Base-by-base conservation (phyloP, 2,329 filamentous ascomycete genomes). In the Emmonsia crescens region DNA sequence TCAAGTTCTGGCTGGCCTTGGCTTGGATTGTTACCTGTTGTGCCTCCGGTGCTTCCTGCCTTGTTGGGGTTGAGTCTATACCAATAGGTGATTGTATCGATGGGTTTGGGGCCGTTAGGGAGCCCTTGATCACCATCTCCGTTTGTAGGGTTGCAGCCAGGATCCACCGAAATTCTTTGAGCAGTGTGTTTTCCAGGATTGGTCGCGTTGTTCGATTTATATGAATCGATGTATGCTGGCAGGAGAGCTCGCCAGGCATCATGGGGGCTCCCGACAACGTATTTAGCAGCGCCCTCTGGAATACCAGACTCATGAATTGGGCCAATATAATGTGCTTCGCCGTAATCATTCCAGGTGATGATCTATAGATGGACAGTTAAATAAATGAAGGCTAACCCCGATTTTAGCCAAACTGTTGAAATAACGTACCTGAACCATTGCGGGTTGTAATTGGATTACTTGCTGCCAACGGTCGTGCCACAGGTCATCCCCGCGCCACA, bases 401-500 rank as follows among this genome's bases (percentile, higher is more conserved):
- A 10, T 61, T 54, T 21, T 61, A 48, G 21, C 63, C 29, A 1
- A 51, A 61, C 16, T 36, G 6, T 1, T 3, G 33, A 48, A 16
- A 38, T 10, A 12, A 31, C 64, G 54, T 67, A 73, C 72, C 68
- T 80, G 76, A 42, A 85, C 78, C 55, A 79, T 81, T 29, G 79
- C 75, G 0, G 83, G 82, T 60, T 77, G 68, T 0, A 84, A 62
- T 1, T 78, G 72, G 27, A 83, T 67, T 1, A 81, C 77, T 63
- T 84, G 77, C 59, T 77, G 72, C 84, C 84, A 86, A 9, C 84
- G 80, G 60, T 83, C 75, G 64, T 78, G 79, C 83, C 85, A 88
- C 14, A 87, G 71, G 61, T 80, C 75, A 65, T 86, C 84, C n/a
- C 83, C 82, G 27, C 78, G 77, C 77, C 82, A 87, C 5, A 85